A percentile compares a stretch with the other conserved stretches of the same genome.
phyloP scores from a whole-genome alignment of 768 basidiomycete genomes.

The Trametes gibbosa region DNA sequence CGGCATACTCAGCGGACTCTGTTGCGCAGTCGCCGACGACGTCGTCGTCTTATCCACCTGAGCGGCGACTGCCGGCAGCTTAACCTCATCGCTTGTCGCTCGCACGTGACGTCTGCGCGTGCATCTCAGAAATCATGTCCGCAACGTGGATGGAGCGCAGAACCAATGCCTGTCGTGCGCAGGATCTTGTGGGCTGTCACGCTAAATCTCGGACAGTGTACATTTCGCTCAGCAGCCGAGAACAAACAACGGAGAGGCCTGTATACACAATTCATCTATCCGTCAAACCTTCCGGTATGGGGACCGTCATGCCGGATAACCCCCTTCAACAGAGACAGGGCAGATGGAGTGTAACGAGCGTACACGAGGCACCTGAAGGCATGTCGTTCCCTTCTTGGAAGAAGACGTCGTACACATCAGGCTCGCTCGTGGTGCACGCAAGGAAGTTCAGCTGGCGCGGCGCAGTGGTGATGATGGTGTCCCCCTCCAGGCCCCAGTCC shows the following conservation, averaged over 20 bases:
- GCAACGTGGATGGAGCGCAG: background rate
- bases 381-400: constrained; percentile 50
- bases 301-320: background rate
- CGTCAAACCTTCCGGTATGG: background rate
- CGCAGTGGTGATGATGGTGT: constrained; percentile 54
- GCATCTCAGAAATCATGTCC: background rate
- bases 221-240: background rate
- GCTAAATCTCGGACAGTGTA: background rate
- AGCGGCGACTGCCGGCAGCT: constrained; percentile 14
- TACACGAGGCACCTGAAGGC: constrained; percentile 33
- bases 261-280: background rate
- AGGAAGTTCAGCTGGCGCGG: constrained; percentile 56
- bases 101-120: constrained; percentile 19
- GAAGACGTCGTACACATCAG: constrained; percentile 45
- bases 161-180: background rate
- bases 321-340: constrained; percentile 31
- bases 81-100: constrained; percentile 7
- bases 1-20: background rate
- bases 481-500: constrained; percentile 57
- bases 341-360: constrained; percentile 31
- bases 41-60: background rate
- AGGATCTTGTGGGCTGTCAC: too few relatives aligned
- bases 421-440: constrained; percentile 43
- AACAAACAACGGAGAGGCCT: background rate
- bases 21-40: background rate